Percentiles rank a stretch among this genome's conserved stretches.
phyloP scores from a whole-genome alignment of 2,329 filamentous ascomycete genomes.

The Trichophyton schoenleinii region DNA sequence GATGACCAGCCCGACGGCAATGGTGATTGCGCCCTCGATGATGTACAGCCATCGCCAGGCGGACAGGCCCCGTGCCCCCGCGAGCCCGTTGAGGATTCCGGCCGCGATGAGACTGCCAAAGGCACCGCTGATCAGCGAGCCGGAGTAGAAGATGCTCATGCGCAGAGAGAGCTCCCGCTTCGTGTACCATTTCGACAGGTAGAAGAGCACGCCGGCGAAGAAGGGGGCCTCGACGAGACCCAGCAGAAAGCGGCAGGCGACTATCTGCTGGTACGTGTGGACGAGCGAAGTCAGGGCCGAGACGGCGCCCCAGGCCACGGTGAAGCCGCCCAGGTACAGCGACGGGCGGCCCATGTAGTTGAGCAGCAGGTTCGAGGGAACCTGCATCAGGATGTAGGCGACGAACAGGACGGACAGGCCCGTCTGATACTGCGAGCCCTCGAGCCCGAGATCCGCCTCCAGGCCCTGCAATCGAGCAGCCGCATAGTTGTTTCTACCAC shows the following conservation, averaged over 20 bases:
- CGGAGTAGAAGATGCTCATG: slow-evolving; percentile 42
- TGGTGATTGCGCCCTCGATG: slow-evolving; percentile 28
- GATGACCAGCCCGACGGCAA: slow-evolving; percentile 24
- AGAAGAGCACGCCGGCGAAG: slow-evolving; percentile 37
- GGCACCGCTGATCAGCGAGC: slow-evolving; percentile 38
- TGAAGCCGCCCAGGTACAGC: slow-evolving; percentile 35
- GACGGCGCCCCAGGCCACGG: slow-evolving; percentile 35
- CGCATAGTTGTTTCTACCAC: slow-evolving; percentile 35
- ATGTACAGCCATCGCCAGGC: slow-evolving; percentile 33
- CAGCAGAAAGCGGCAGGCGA: slow-evolving; percentile 36
- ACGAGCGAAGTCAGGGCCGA: slow-evolving; percentile 35
- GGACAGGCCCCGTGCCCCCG: slow-evolving; percentile 23
- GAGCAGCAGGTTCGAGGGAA: slow-evolving; percentile 36
- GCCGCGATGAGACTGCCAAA: slow-evolving; percentile 45
- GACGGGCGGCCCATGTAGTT: slow-evolving; percentile 33
- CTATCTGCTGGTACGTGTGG: slow-evolving; percentile 30
- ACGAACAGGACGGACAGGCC: slow-evolving; percentile 35
- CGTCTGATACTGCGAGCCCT: slow-evolving; percentile 28
- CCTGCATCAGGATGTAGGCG: slow-evolving; percentile 35
- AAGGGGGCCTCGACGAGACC: slow-evolving; percentile 38
- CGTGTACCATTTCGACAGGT: slow-evolving; percentile 43
- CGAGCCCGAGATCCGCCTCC: slow-evolving; percentile 25
- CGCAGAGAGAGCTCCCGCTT: slow-evolving; percentile 40
- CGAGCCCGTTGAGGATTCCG: slow-evolving; percentile 35
- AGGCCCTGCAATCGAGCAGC: slow-evolving; percentile 35